Evolutionary conservation across 176 grass and related monocot genomes (phyloP), one percentile per base, ranked within the genome.

Genomic region (Rhynchospora tenuis): DNA sequence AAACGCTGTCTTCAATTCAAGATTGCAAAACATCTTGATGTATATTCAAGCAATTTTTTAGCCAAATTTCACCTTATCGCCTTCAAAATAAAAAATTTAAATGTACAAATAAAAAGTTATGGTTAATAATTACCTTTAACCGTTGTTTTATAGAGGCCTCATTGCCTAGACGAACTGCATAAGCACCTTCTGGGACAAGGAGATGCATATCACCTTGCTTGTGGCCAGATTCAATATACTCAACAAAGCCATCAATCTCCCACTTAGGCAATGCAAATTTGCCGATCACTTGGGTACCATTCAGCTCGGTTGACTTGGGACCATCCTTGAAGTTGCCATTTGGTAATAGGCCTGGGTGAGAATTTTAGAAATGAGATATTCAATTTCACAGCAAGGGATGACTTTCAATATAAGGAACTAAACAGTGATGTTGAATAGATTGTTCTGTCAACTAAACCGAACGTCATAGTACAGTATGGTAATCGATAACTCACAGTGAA

Each of bases 141-240:
- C 46, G 85, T 88, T 97, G 91, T 10, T 83, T 83, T 81, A 97
- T 85, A 10, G 92, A 91, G 4, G 90, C 94, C 63, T 94, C 94
- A 82, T 97, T 92, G 80, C 92, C 94, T 1, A 97, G 92, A 0
- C 94, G 94, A 9, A 97, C 92, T 0, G 94, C 94, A 89, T 89
- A 26, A 56, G 47, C 73, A 8, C 92, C 94, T 85, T 97, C 88
- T 20, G 94, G 94, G 54, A 97, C 92, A n/a, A 92, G 82, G 44
- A 97, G 76, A 8, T 94, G 92, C 92, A 94, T 94, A 90, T 94
- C 94, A 0, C 90, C 90, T 75, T 94, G 92, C 86, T 90, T 94
- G 88, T 92, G 90, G 0, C 94, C 94, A 7, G 94, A 90, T 86
- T 90, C 81, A 83, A 97, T 92, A 88, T 94, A 97, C 88, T 97